Base-by-base conservation (phyloP, 345 rosid genomes). In the Brassica rapa region DNA sequence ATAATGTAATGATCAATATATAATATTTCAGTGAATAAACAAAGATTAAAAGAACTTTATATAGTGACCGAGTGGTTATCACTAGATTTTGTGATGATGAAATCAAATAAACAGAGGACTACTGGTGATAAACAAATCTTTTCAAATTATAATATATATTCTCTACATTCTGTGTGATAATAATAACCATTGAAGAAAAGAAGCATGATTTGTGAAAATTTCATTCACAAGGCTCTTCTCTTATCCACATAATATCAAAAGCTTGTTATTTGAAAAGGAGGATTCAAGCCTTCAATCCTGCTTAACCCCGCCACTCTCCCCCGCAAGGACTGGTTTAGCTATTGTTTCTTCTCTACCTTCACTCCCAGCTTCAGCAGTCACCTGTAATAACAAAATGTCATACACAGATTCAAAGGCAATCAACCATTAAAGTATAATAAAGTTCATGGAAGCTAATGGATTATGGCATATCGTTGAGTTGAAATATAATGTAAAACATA, bases 281-380 rank as follows among this genome's bases (percentile, higher is more conserved):
- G 9, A 39, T 41, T 57, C 55, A 23, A 5, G 69, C 53, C 83
- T 46, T 80, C 83, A 80, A 24, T 80, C 83, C 70, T 80, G 80
- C 73, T 80, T 80, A 46, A 75, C 4, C 6, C 69, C 83, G 35
- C 9, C 14, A 25, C 64, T 33, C 16, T 74, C 76, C 41, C 56
- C 79, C 8, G 56, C 39, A 3, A 43, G 14, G 0, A 69, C 55
- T 0, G 76, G 72, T 64, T 80, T 80, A 29, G 76, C 43, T 70
- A 56, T 39, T 43, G 76, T 57, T 27, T 59, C 76, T 70, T 80
- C 76, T 70, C 43, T 75, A 46, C 43, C 75, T 74, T 69, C 62
- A 11, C 19, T 43, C 29, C 72, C 76, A 43, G 73, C 59, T 65
- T 75, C 77, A 0, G 69, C 77, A 75, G 37, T 69, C 73, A 24